phyloP scores from a whole-genome alignment of 2,329 filamentous ascomycete species.

The Penicillium freii region DNA sequence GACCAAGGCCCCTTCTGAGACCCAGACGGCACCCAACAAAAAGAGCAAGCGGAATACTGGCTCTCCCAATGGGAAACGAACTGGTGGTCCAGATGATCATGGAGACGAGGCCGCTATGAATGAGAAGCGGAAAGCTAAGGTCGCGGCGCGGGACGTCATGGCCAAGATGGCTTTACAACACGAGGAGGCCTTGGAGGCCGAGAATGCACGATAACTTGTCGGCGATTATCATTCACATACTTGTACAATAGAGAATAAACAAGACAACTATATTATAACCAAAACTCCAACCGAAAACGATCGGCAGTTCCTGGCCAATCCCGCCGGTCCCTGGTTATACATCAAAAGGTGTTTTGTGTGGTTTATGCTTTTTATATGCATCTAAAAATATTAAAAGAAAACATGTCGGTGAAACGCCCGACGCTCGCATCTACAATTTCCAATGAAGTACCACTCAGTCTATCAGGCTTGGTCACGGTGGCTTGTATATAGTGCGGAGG shows the following conservation, averaged over 20 bases:
- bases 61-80: not conserved
- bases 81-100: slow-evolving; percentile 1
- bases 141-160: slow-evolving; percentile 36
- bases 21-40: not conserved
- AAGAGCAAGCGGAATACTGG: slow-evolving; percentile 4
- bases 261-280: no score
- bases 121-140: slow-evolving; percentile 34
- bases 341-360: no score
- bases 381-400: no score
- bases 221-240: not conserved
- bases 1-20: not conserved
- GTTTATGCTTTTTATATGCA: no score
- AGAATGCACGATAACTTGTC: slow-evolving; percentile 19
- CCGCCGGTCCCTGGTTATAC: no score
- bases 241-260: not conserved
- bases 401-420: not conserved
- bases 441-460: not conserved
- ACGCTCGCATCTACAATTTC: no score
- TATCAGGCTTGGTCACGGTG: not conserved
- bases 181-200: slow-evolving; percentile 40
- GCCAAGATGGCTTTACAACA: slow-evolving; percentile 39
- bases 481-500: not conserved
- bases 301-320: not conserved
- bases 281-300: not conserved
- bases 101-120: slow-evolving; percentile 13